Conservation (phyloP, 495 filamentous ascomycete species). For the Bombardia bombarda region DNA sequence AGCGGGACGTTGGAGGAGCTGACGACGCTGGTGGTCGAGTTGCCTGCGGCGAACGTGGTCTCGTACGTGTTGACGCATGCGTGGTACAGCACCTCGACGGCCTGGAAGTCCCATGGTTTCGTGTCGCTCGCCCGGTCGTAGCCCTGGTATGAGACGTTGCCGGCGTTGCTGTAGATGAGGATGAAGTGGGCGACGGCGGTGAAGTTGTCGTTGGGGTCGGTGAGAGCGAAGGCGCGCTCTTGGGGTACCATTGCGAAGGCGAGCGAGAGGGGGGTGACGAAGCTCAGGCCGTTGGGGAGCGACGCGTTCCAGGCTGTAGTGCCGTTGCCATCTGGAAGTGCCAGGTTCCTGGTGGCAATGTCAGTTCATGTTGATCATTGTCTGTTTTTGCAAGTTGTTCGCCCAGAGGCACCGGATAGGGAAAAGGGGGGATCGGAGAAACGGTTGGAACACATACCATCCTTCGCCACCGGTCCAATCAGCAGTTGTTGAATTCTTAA, state of each 20-base stretch:
- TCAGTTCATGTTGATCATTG: no score
- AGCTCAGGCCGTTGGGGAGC: constrained; percentile 2
- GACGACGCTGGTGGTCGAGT: neutral
- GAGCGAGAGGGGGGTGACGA: neutral
- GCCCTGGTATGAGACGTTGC: constrained; percentile 4
- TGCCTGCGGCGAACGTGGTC: neutral
- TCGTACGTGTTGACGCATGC: constrained; percentile 6
- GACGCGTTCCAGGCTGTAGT: constrained; percentile 1
- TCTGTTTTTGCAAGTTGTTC: no score
- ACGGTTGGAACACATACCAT: no score
- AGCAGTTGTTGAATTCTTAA: neutral
- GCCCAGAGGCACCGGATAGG: no score
- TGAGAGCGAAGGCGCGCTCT: constrained; percentile 1
- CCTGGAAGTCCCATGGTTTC: neutral
- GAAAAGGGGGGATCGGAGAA: no score
- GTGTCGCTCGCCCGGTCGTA: neutral
- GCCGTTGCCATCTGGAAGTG: neutral
- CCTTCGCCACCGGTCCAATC: no score
- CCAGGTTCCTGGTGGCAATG: neutral
- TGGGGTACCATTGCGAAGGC: neutral
- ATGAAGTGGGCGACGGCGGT: constrained; percentile 1
- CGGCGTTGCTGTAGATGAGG: constrained; percentile 5
- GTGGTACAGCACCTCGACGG: constrained; percentile 5
- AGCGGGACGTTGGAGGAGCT: neutral
- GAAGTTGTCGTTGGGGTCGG: neutral